Evolutionary conservation across 2,329 filamentous ascomycete genomes (phyloP).

Genomic region (Hysterium pulicare): DNA sequence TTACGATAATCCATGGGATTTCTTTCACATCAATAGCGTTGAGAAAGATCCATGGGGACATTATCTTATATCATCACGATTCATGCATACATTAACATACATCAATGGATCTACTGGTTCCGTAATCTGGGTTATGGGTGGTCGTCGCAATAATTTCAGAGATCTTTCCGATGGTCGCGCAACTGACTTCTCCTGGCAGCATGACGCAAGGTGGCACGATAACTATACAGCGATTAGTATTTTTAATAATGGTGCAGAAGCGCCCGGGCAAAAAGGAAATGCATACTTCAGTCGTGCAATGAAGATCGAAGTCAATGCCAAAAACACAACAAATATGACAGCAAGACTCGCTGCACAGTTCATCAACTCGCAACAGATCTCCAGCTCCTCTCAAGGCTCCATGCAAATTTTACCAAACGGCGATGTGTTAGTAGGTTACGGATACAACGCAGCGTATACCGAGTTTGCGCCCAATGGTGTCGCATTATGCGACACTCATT

Average conservation of each 20-base stretch:
- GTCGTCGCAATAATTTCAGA: conserved; percentile 42
- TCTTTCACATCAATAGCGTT: conserved; percentile 39
- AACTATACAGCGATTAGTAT: conserved; percentile 25
- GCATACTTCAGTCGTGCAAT: conserved; percentile 24
- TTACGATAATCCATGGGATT: conserved; percentile 37
- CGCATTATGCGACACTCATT: conserved; percentile 40
- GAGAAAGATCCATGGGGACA: conserved; percentile 32
- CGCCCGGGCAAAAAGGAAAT: conserved; percentile 3
- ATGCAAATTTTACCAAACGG: conserved; percentile 38
- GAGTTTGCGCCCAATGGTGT: conserved; percentile 42
- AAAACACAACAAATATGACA: conserved; percentile 31
- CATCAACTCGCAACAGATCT: conserved; percentile 35
- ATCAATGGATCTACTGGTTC: conserved; percentile 37
- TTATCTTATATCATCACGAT: conserved; percentile 16
- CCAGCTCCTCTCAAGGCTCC: conserved; percentile 37
- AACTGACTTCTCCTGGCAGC: conserved; percentile 51
- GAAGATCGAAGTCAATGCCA: conserved; percentile 27
- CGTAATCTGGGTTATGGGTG: conserved; percentile 52
- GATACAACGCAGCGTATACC: conserved; percentile 46
- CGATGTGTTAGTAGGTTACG: conserved; percentile 48
- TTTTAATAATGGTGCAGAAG: conserved; percentile 34
- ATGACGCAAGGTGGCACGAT: conserved; percentile 45
- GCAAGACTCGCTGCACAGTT: conserved; percentile 41
- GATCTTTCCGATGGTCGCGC: conserved; percentile 42
- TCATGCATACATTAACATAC: conserved; percentile 16